Evolutionary conservation across 306 rosid genomes (phyloP).

Genomic region (Carpinus fangiana): DNA sequence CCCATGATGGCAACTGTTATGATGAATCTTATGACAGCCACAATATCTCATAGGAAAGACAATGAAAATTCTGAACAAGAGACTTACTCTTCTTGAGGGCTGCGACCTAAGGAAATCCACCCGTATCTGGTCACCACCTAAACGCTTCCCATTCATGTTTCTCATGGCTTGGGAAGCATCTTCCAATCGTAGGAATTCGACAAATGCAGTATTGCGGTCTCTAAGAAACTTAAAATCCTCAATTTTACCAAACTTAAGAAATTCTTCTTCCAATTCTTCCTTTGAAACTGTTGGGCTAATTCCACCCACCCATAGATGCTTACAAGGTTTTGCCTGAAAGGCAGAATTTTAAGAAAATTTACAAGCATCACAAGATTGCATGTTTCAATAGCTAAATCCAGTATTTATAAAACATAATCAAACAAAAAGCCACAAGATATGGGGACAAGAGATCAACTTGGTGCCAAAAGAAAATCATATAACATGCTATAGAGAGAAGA

Average conservation of each 20-base stretch:
- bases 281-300: conserved; percentile 75
- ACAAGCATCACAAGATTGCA: conserved; percentile 15
- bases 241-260: conserved; percentile 76
- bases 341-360: conserved; percentile 23
- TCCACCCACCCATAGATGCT: conserved; percentile 96
- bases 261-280: conserved; percentile 83
- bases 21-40: neutral
- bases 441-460: neutral
- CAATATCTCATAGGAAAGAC: conserved; percentile 4
- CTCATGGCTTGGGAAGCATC: conserved; percentile 91
- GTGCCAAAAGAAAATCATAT: neutral
- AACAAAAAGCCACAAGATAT: neutral
- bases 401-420: neutral
- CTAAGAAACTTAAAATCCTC: conserved; percentile 84
- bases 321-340: conserved; percentile 86
- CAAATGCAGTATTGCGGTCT: conserved; percentile 86
- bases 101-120: conserved; percentile 92
- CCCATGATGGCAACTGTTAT: neutral
- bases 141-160: conserved; percentile 79
- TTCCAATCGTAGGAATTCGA: conserved; percentile 78
- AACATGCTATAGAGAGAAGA: neutral
- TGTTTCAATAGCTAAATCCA: neutral
- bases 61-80: conserved; percentile 21
- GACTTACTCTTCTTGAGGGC: conserved; percentile 64
- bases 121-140: conserved; percentile 90